These are phyloP conservation scores for Piper betle DNA, from an alignment of 164 flowering plant genomes.

Conservation along the genomic window DNA sequence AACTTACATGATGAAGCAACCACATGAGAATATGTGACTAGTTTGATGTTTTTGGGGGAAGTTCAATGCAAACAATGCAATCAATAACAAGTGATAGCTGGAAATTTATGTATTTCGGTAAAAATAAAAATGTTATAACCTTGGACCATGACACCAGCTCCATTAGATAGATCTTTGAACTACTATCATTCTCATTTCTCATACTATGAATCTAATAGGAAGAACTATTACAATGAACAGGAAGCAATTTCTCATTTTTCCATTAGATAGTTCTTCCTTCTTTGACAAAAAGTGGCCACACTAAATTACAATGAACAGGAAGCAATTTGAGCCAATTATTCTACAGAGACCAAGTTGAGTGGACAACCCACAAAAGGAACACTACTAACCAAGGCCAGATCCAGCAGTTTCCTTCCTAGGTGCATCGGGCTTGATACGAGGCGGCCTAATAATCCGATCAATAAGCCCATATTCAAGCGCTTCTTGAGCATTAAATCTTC, in stretches of 20 bases:
- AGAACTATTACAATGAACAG: too few species aligned
- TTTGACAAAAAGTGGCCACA: neutral
- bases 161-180: neutral
- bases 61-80: too few species aligned
- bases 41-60: too few species aligned
- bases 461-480: conserved; percentile 91
- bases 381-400: conserved; percentile 36
- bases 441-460: conserved; percentile 66
- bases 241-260: too few species aligned
- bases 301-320: neutral
- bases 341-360: neutral
- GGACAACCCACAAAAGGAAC: neutral
- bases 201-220: too few species aligned
- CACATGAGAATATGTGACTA: too few species aligned
- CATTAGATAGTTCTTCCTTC: too few species aligned
- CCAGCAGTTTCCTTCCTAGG: conserved; percentile 28
- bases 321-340: neutral
- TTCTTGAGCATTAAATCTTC: conserved; percentile 54
- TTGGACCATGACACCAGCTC: neutral
- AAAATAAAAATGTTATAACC: neutral
- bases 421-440: conserved; percentile 41
- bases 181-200: neutral
- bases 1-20: too few species aligned
- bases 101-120: too few species aligned
- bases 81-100: too few species aligned